Percentiles rank a stretch among this genome's conserved stretches.
Conservation (phyloP, 805 yeast genomes). For the Cyberlindnera subsufficiens region DNA sequence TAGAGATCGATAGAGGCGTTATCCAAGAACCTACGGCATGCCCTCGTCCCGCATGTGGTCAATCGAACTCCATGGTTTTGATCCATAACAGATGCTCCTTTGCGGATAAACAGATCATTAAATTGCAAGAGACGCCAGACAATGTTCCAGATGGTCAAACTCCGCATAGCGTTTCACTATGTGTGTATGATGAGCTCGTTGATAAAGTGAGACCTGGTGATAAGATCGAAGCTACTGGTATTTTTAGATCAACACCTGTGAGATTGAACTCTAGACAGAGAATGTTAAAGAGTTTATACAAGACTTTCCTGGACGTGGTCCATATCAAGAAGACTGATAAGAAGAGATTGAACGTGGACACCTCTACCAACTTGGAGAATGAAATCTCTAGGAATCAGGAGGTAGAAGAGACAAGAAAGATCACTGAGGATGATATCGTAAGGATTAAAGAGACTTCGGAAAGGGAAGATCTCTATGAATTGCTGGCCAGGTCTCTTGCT, state of each 20-base stretch:
- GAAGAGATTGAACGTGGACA: constrained; percentile 75
- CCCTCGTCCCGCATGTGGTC: constrained; percentile 83
- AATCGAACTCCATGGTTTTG: constrained; percentile 79
- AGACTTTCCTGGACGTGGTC: constrained; percentile 91
- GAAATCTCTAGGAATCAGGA: constrained; percentile 53
- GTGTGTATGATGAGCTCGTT: constrained; percentile 94
- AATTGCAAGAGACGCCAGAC: constrained; percentile 94
- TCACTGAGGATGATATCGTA: constrained; percentile 64
- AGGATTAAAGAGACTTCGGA: constrained; percentile 55
- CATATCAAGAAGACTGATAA: constrained; percentile 85
- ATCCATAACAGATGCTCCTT: constrained; percentile 90
- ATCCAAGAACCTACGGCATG: constrained; percentile 91
- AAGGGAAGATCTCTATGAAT: constrained; percentile 78
- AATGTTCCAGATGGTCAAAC: constrained; percentile 97
- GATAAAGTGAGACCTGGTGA: constrained; percentile 97
- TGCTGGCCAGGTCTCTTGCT: constrained; percentile 85
- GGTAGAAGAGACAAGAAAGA: constrained; percentile 67
- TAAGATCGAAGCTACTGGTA: constrained; percentile 90
- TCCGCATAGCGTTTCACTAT: constrained; percentile 89
- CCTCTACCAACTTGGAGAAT: constrained; percentile 48
- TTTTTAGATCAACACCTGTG: constrained; percentile 89
- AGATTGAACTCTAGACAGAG: constrained; percentile 82
- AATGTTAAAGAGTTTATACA: constrained; percentile 75
- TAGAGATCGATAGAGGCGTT: constrained; percentile 90
- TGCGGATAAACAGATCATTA: constrained; percentile 92